These are phyloP conservation scores for Saturnispora saitoi DNA, from an alignment of 805 yeast genomes.

Conservation along the genomic window DNA sequence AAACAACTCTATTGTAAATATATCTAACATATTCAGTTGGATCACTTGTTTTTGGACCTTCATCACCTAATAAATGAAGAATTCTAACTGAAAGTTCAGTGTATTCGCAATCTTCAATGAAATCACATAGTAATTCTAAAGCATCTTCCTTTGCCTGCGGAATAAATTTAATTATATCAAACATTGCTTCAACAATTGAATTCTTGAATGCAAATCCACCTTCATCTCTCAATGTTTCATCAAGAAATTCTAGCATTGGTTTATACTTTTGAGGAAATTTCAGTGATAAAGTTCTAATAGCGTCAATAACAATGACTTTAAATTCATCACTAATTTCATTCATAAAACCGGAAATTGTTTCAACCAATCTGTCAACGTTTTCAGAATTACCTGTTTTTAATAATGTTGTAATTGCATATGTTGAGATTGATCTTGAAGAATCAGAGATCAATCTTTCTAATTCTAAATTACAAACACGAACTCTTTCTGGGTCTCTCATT, in stretches of 20 bases:
- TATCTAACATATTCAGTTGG: slow-evolving; percentile 92
- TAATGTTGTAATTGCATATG: slow-evolving; percentile 93
- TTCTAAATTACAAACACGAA: slow-evolving; percentile 73
- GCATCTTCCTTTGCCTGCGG: slow-evolving; percentile 80
- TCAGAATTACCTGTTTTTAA: slow-evolving; percentile 91
- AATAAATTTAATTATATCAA: slow-evolving; percentile 80
- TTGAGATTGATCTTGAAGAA: slow-evolving; percentile 83
- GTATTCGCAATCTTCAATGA: slow-evolving; percentile 96
- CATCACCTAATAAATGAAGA: slow-evolving; percentile 83
- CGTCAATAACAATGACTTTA: slow-evolving; percentile 89
- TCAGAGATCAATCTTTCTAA: slow-evolving; percentile 83
- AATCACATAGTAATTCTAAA: slow-evolving; percentile 85
- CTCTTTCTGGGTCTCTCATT: slow-evolving; percentile 67
- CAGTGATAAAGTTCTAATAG: slow-evolving; percentile 82
- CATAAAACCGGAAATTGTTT: slow-evolving; percentile 81
- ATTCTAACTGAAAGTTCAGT: slow-evolving; percentile 91
- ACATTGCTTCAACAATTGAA: slow-evolving; percentile 83
- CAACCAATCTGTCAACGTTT: slow-evolving; percentile 79
- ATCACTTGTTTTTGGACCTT: slow-evolving; percentile 80
- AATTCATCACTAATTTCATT: slow-evolving; percentile 94
- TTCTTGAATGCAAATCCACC: slow-evolving; percentile 84
- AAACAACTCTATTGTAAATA: slow-evolving; percentile 91
- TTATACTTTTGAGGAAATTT: slow-evolving; percentile 90
- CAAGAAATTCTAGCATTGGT: slow-evolving; percentile 70
- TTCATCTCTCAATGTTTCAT: slow-evolving; percentile 80